Conservation (phyloP, 2,329 filamentous ascomycete species). For the Fusarium paranaense region DNA sequence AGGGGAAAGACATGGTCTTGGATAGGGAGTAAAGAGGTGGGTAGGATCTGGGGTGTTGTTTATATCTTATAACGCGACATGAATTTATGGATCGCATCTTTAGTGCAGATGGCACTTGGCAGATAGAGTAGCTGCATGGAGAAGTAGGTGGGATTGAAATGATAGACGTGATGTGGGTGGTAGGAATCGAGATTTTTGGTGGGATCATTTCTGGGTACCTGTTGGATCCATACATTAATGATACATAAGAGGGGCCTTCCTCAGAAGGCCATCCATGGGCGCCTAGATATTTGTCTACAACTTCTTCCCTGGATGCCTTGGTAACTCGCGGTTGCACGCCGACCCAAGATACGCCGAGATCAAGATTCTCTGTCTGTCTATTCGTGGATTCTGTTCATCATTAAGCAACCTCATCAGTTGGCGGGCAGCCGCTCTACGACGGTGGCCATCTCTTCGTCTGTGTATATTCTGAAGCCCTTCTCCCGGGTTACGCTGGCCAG, state of each 20-base stretch:
- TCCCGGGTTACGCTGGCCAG: constrained; percentile 97
- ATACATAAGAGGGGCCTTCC: constrained; percentile 41
- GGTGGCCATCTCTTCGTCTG: constrained; percentile 94
- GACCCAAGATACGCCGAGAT: constrained; percentile 22
- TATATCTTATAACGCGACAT: not conserved
- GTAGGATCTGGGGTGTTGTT: not conserved
- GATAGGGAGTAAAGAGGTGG: not conserved
- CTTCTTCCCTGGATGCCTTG: constrained; percentile 24
- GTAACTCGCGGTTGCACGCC: constrained; percentile 8
- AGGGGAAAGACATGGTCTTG: not conserved
- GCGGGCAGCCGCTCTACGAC: constrained; percentile 86
- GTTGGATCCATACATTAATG: constrained; percentile 45
- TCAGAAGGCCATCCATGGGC: constrained; percentile 1
- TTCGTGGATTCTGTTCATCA: constrained; percentile 36
- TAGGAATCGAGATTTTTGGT: constrained; percentile 12
- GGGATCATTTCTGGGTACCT: constrained; percentile 27
- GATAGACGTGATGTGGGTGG: not conserved
- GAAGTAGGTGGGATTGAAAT: not conserved
- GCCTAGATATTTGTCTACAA: constrained; percentile 14
- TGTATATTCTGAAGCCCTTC: constrained; percentile 98
- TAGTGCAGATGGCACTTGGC: not conserved
- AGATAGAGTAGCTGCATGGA: not conserved
- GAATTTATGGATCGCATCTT: not conserved
- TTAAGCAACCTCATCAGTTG: constrained; percentile 58
- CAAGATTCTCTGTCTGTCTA: constrained; percentile 38